Percentiles rank a stretch among this genome's conserved stretches.
phyloP scores from a whole-genome alignment of 805 yeast genomes.

The Ogataea polymorpha region DNA sequence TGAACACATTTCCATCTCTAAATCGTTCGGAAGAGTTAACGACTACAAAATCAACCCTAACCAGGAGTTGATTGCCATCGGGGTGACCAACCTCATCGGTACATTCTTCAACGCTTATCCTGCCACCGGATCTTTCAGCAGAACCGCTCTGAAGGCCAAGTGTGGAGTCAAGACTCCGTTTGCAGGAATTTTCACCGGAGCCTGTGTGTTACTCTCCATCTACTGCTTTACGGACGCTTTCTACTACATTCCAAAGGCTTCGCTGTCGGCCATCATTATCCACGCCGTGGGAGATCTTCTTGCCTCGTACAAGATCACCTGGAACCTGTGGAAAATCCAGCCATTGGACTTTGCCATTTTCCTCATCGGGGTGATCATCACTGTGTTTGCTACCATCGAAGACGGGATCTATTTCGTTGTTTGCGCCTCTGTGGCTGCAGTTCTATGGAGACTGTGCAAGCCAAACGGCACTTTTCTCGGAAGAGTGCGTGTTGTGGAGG shows the following conservation, averaged over 20 bases:
- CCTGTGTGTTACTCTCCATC: constrained; percentile 80
- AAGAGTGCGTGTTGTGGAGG: constrained; percentile 66
- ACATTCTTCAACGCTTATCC: constrained; percentile 93
- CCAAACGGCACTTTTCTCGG: constrained; percentile 86
- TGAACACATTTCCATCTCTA: constrained; percentile 91
- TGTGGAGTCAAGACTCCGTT: constrained; percentile 95
- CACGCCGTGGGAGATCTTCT: constrained; percentile 89
- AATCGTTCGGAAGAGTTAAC: constrained; percentile 89
- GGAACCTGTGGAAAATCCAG: constrained; percentile 65
- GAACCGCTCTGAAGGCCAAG: constrained; percentile 91
- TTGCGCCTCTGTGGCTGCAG: constrained; percentile 73
- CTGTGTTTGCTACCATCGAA: constrained; percentile 79
- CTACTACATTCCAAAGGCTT: constrained; percentile 87
- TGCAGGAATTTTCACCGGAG: constrained; percentile 88
- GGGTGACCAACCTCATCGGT: constrained; percentile 85
- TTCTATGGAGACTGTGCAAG: constrained; percentile 71
- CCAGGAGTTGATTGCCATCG: constrained; percentile 92
- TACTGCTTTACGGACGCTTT: constrained; percentile 82
- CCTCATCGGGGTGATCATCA: constrained; percentile 65
- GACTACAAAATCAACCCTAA: constrained; percentile 90
- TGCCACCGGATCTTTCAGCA: constrained; percentile 91
- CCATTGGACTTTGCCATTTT: constrained; percentile 78
- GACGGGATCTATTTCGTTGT: constrained; percentile 89
- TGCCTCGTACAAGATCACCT: constrained; percentile 64
- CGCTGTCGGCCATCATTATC: constrained; percentile 81